Percentiles rank a stretch among this genome's conserved stretches.
Evolutionary conservation across 139 green algal species (phyloP).

Genomic region (Yamagishiella unicocca): DNA sequence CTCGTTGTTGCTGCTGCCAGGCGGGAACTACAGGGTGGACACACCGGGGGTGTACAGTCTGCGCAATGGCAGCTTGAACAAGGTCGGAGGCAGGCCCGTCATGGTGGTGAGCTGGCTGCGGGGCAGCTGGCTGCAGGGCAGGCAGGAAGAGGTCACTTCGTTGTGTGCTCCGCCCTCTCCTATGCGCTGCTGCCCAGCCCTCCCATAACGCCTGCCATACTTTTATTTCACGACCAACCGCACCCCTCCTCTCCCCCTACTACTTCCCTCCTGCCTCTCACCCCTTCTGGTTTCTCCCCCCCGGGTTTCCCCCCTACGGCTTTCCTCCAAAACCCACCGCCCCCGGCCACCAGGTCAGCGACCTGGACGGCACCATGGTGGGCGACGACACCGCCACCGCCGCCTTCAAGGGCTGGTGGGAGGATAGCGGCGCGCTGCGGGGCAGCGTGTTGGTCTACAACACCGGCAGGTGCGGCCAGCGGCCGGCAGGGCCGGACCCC

Average conservation of each 20-base stretch:
- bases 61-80: constrained; percentile 7
- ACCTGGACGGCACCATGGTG: constrained; percentile 94
- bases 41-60: constrained; percentile 3
- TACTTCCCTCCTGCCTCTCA: too few relatives aligned
- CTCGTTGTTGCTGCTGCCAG: background rate
- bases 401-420: constrained; percentile 84
- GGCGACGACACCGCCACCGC: constrained; percentile 77
- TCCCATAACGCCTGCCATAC: too few relatives aligned
- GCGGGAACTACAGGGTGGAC: constrained; percentile 22
- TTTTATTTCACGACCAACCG: too few relatives aligned
- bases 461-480: constrained; percentile 56
- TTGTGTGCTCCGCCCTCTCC: too few relatives aligned
- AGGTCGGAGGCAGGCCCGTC: constrained; percentile 30
- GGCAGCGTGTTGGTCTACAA: constrained; percentile 67
- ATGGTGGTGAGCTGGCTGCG: constrained; percentile 43
- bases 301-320: too few relatives aligned
- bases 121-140: too few relatives aligned
- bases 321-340: background rate
- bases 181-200: too few relatives aligned
- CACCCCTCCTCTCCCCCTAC: too few relatives aligned
- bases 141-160: too few relatives aligned
- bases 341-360: constrained; percentile 69
- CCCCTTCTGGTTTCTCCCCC: too few relatives aligned
- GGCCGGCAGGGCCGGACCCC: too few relatives aligned
- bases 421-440: constrained; percentile 71